Conservation (phyloP, 1,284 basidiomycete species). For the Schizophyllum amplum region DNA sequence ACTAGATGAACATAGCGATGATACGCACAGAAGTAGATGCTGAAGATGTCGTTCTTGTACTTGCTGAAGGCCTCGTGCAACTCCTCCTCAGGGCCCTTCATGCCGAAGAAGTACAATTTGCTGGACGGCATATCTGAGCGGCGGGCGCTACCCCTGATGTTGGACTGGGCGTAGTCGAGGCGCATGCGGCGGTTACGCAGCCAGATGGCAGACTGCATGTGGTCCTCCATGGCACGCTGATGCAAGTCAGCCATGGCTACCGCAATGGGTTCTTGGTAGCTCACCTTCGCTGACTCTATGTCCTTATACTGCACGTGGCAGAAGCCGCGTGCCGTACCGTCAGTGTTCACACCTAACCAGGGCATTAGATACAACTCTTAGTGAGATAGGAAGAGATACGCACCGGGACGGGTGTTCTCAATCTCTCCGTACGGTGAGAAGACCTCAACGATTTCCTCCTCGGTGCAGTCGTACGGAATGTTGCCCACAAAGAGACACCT, state of each 20-base stretch:
- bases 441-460: constrained; percentile 12
- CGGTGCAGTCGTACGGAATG: constrained; percentile 11
- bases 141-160: not conserved
- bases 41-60: not conserved
- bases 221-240: not conserved
- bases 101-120: not conserved
- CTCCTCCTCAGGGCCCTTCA: not conserved
- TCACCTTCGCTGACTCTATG: not conserved
- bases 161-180: not conserved
- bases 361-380: no score
- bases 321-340: not conserved
- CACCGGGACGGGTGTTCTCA: not conserved
- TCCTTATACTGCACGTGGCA: not conserved
- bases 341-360: no score
- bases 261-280: no score
- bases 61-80: not conserved
- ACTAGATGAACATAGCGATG: no score
- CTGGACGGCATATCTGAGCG: not conserved
- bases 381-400: no score
- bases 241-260: no score
- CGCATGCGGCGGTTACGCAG: not conserved
- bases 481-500: constrained; percentile 10
- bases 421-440: constrained; percentile 10
- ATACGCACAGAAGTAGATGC: not conserved
- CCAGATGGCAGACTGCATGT: not conserved